phyloP scores from a whole-genome alignment of 2,329 filamentous ascomycete species.

The Calonectria naviculata region DNA sequence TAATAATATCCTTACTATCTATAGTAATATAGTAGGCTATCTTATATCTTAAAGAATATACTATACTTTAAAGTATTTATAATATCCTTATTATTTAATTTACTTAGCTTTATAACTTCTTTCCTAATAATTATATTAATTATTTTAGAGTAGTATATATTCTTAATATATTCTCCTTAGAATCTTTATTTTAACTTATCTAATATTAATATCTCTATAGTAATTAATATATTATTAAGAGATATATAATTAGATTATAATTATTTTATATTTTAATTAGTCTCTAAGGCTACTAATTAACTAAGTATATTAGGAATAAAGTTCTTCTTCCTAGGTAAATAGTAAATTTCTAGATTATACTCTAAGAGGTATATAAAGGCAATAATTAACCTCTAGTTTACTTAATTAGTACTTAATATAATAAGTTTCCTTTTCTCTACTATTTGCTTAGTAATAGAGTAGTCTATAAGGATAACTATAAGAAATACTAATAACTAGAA shows the following conservation, averaged over 20 bases:
- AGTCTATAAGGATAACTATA: no score
- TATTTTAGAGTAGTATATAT: not conserved
- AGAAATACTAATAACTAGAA: no score
- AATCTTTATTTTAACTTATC: not conserved
- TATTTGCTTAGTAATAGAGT: no score
- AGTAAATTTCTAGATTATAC: not conserved
- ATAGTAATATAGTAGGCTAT: no score
- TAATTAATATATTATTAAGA: not conserved
- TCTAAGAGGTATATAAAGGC: conserved; percentile 3
- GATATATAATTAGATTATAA: not conserved
- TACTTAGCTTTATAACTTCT: no score
- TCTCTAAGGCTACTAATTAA: not conserved
- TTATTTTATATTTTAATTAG: not conserved
- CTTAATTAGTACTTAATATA: not conserved
- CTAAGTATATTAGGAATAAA: not conserved
- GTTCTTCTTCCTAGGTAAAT: not conserved
- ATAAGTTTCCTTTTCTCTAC: no score
- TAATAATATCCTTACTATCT: no score
- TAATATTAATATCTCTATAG: not conserved
- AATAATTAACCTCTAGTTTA: not conserved
- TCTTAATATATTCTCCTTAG: not conserved
- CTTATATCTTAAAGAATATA: no score
- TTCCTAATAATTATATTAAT: not conserved
- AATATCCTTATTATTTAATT: no score
- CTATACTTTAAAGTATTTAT: no score